Evolutionary conservation across 2,329 filamentous ascomycete species (phyloP).

Genomic region (Aaosphaeria pasadenensis): DNA sequence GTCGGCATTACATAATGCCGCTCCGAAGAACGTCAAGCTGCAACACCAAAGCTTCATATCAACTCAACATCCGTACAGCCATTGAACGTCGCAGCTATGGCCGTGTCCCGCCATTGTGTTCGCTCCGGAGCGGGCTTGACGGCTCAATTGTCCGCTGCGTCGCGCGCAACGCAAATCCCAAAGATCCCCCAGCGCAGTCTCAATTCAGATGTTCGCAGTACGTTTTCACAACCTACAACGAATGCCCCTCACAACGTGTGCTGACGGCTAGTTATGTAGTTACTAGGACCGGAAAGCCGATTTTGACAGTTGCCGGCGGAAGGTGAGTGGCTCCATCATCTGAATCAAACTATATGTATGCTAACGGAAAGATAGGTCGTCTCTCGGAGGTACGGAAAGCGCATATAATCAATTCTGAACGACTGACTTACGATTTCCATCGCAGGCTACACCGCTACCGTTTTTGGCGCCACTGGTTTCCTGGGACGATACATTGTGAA

Average conservation of each 20-base stretch:
- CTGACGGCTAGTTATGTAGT: slow-evolving; percentile 35
- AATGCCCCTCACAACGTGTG: no score
- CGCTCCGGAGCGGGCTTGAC: slow-evolving; percentile 37
- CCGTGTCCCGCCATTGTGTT: slow-evolving; percentile 38
- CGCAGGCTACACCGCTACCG: slow-evolving; percentile 87
- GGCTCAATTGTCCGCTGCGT: slow-evolving; percentile 23
- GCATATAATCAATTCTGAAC: background rate
- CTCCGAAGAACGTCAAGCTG: slow-evolving; percentile 13
- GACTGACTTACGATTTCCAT: slow-evolving; percentile 27
- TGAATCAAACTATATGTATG: slow-evolving; percentile 1
- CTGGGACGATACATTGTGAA: slow-evolving; percentile 97
- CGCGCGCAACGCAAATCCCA: slow-evolving; percentile 25
- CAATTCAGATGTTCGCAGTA: slow-evolving; percentile 73
- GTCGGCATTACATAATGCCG: slow-evolving; percentile 8
- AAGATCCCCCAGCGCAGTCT: slow-evolving; percentile 26
- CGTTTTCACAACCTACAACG: no score
- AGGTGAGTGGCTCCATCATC: slow-evolving; percentile 58
- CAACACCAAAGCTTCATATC: slow-evolving; percentile 20
- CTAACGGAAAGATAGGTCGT: slow-evolving; percentile 57
- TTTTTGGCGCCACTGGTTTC: slow-evolving; percentile 96
- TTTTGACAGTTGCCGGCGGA: slow-evolving; percentile 84
- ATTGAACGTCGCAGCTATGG: slow-evolving; percentile 40
- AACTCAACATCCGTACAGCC: slow-evolving; percentile 23
- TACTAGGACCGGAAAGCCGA: slow-evolving; percentile 93
- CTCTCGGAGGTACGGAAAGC: slow-evolving; percentile 69